Base-by-base conservation (phyloP, 306 rosid genomes). In the Glycine soja region DNA sequence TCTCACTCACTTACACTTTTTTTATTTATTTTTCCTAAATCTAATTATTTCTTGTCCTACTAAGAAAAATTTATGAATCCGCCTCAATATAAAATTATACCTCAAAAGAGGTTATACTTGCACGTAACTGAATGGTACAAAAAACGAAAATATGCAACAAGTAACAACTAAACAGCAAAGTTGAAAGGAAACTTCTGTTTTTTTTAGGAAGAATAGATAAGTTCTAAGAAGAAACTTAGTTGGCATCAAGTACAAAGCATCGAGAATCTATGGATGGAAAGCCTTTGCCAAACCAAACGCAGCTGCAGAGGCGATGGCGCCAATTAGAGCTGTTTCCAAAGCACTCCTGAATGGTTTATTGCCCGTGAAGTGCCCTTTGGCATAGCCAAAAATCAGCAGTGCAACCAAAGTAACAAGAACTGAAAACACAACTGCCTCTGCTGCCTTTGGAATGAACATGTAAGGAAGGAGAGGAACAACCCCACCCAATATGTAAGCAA, bases 251-350 rank as follows among this genome's bases (percentile, higher is more conserved):
- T 70, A 13, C 52, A 30, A 43, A 19, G 46, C 52, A 82, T 36
- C 10, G 46, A 70, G 7, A 19, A 19, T 64, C 85, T 85, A 93
- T 8, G 81, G 79, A 74, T 89, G 91, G 80, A 94, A 80, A 69
- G 88, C 92, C 82, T 94, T 92, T 7, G 98, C 98, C 85, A 94
- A 6, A 85, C 90, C 91, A 75, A 79, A 94, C 70, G 99, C 97
- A 40, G 95, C 92, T 0, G 97, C 94, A 4, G 99, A 95, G 1
- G 97, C 99, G 30, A 91, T 34, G 74, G 95, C 97, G 19, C 99
- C 99, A 10, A 91, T 90, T 8, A 95, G 84, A 50, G 95, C 77
- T 43, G 99, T 95, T 73, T 95, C 95, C 5, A 93, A 10, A 71
- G 99, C 99, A 78, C 95, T 95, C 50, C 19, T 50, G 75, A 95